Evolutionary conservation across 345 rosid genomes (phyloP).

Genomic region (Balakata baccata): DNA sequence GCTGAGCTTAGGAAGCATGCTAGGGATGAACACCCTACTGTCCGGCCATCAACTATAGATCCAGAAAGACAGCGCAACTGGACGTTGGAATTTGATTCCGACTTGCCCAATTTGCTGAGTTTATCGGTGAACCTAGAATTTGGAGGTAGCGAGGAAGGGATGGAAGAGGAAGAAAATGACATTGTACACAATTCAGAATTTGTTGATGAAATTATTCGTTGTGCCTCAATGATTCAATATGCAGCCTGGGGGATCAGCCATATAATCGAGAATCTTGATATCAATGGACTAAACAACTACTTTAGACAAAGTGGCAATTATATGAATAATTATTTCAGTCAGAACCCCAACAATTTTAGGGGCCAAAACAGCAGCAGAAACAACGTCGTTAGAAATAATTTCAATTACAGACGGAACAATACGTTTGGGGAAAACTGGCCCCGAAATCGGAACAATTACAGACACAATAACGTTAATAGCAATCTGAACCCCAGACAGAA

Average conservation of each 20-base stretch:
- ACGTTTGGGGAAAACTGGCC: background rate
- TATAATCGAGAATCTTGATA: background rate
- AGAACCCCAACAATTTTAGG: background rate
- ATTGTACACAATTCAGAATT: background rate
- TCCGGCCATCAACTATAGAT: conserved; percentile 41
- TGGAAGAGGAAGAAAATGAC: background rate
- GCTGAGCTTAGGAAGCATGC: conserved; percentile 57
- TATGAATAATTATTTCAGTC: too few relatives aligned
- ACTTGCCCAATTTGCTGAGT: background rate
- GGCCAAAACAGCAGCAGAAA: background rate
- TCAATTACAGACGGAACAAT: background rate
- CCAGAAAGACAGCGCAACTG: conserved; percentile 4
- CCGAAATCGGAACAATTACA: background rate
- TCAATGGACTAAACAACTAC: too few relatives aligned
- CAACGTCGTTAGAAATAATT: background rate
- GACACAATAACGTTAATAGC: background rate
- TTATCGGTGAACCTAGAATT: too few relatives aligned
- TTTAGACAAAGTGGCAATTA: background rate
- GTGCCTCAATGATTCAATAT: too few relatives aligned
- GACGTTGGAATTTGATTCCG: background rate
- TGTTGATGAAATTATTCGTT: too few relatives aligned
- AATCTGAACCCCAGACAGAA: background rate
- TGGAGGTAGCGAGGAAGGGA: background rate
- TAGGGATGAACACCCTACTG: conserved; percentile 47
- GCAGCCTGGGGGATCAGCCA: too few relatives aligned